phyloP scores from a whole-genome alignment of 306 rosid species.

The Canavalia gladiata region DNA sequence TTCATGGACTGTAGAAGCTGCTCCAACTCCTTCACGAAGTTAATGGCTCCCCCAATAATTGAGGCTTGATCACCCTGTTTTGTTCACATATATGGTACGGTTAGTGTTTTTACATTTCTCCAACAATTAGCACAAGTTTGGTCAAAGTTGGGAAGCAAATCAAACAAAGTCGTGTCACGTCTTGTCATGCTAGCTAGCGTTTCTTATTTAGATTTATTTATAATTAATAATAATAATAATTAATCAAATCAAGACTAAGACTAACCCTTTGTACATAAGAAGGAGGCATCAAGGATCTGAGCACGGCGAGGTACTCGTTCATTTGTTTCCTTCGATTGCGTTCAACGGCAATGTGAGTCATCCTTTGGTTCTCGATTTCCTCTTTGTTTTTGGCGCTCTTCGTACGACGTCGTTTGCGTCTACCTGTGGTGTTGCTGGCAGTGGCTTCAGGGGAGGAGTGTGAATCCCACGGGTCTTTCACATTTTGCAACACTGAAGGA shows the following conservation, averaged over 20 bases:
- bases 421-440: background rate
- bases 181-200: background rate
- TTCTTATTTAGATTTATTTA: background rate
- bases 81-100: background rate
- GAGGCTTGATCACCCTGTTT: conserved; percentile 96
- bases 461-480: conserved; percentile 51
- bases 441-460: conserved; percentile 49
- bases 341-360: conserved; percentile 95
- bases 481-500: conserved; percentile 44
- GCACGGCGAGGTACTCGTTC: conserved; percentile 84
- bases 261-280: conserved; percentile 87
- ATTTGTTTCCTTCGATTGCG: conserved; percentile 91
- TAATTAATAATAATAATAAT: too few relatives aligned
- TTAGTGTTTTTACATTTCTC: background rate
- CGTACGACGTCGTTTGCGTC: conserved; percentile 72
- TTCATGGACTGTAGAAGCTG: conserved; percentile 73
- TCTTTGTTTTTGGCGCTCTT: conserved; percentile 69
- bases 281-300: conserved; percentile 83
- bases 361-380: conserved; percentile 86
- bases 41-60: conserved; percentile 90
- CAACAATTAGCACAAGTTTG: background rate
- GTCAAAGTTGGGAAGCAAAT: background rate
- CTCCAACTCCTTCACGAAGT: conserved; percentile 91
- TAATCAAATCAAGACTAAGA: background rate
- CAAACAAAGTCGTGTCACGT: background rate